These are phyloP conservation scores for Furcasterigmium furcatum DNA, from an alignment of 2,329 filamentous ascomycete species.

Conservation along the genomic window DNA sequence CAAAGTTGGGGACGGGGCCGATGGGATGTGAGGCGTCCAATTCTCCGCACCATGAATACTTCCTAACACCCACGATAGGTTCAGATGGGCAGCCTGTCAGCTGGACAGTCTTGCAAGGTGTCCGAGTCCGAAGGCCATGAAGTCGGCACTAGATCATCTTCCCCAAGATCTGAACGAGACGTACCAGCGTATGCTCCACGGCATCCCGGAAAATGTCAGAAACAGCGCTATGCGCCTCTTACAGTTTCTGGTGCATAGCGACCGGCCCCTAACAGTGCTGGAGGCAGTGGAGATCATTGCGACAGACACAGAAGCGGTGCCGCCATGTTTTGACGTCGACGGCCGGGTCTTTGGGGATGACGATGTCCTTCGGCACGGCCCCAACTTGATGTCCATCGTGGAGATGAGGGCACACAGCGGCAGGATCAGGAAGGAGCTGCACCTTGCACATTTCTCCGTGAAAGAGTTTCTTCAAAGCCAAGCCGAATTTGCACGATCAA, in stretches of 20 bases:
- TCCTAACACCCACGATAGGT: slow-evolving; percentile 12
- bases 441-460: slow-evolving; percentile 19
- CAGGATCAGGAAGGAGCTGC: slow-evolving; percentile 9
- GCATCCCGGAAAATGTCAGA: slow-evolving; percentile 10
- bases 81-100: not conserved
- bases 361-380: slow-evolving; percentile 13
- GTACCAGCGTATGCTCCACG: slow-evolving; percentile 5
- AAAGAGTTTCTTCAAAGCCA: slow-evolving; percentile 17
- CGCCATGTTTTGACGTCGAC: slow-evolving; percentile 8
- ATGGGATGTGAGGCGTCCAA: not conserved
- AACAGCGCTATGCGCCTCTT: slow-evolving; percentile 12
- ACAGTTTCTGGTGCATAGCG: slow-evolving; percentile 16
- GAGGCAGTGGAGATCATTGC: slow-evolving; percentile 20
- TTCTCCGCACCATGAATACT: too few relatives aligned
- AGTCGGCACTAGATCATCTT: not conserved
- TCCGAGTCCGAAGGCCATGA: not conserved
- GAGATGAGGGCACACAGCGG: not conserved
- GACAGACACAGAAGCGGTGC: slow-evolving; percentile 10
- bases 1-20: not conserved
- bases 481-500: slow-evolving; percentile 1
- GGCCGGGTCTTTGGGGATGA: slow-evolving; percentile 5
- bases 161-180: slow-evolving; percentile 2
- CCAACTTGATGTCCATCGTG: slow-evolving; percentile 11
- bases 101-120: slow-evolving; percentile 1
- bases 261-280: slow-evolving; percentile 11